A percentile compares a stretch with the other conserved stretches of the same genome.
These are phyloP conservation scores for Crithidia acanthocephali DNA, from an alignment of 208 protist genomes.

Conservation along the genomic window DNA sequence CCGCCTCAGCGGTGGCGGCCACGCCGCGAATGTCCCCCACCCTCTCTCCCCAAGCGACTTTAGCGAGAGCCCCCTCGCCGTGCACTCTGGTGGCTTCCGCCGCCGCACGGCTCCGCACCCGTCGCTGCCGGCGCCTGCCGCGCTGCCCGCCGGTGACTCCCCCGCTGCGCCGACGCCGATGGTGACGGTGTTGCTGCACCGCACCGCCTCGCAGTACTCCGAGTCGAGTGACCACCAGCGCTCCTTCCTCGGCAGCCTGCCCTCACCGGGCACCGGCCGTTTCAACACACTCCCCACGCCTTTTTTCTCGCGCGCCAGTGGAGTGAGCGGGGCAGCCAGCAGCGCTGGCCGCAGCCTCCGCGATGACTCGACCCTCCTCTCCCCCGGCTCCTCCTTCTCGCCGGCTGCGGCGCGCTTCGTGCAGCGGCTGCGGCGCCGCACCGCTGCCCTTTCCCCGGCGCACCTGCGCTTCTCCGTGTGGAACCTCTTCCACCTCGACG, in stretches of 20 bases:
- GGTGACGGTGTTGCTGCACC: slow-evolving; percentile 17
- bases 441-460: neutral
- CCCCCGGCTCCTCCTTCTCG: slow-evolving; percentile 28
- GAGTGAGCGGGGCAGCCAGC: neutral
- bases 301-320: slow-evolving; percentile 19
- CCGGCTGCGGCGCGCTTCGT: slow-evolving; percentile 18
- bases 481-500: slow-evolving; percentile 18
- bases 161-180: slow-evolving; percentile 21
- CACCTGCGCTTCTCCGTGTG: slow-evolving; percentile 21
- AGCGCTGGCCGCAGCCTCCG: slow-evolving; percentile 26
- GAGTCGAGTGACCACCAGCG: slow-evolving; percentile 23
- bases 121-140: neutral
- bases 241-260: slow-evolving; percentile 12
- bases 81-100: neutral
- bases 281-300: slow-evolving; percentile 31
- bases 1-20: neutral
- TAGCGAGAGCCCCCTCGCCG: neutral
- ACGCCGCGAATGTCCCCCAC: neutral
- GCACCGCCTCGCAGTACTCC: slow-evolving; percentile 28
- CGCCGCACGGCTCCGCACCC: neutral
- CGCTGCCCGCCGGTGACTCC: neutral
- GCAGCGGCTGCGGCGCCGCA: slow-evolving; percentile 32
- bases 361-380: slow-evolving; percentile 32
- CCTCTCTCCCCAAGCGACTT: neutral
- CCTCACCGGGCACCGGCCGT: slow-evolving; percentile 10